phyloP scores from a whole-genome alignment of 169 alveolate genomes.

The Eimeria sp. region DNA sequence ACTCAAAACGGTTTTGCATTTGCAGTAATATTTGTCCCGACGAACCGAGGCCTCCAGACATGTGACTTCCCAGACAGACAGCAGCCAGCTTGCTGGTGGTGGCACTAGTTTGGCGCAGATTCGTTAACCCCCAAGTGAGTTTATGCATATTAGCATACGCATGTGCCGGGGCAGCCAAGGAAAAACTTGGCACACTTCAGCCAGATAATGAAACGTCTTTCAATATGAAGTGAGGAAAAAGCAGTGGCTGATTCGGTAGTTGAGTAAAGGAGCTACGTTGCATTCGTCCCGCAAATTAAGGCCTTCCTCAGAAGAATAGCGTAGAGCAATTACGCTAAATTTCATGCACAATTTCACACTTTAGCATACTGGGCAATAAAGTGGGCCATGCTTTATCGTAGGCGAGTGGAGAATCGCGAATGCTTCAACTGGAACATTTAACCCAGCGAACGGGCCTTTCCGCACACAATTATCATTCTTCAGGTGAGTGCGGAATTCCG shows the following conservation, averaged over 20 bases:
- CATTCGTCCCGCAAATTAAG: not conserved
- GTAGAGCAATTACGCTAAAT: too few relatives aligned
- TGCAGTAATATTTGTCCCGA: not conserved
- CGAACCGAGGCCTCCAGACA: not conserved
- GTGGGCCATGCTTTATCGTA: not conserved
- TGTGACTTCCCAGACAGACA: not conserved
- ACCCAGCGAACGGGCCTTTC: too few relatives aligned
- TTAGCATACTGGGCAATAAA: not conserved
- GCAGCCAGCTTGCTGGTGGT: too few relatives aligned
- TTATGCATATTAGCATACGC: not conserved
- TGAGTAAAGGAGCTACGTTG: too few relatives aligned
- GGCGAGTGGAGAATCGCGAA: not conserved
- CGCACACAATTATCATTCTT: not conserved
- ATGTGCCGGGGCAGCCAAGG: too few relatives aligned
- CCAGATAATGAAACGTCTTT: not conserved
- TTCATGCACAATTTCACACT: too few relatives aligned
- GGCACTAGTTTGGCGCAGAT: too few relatives aligned
- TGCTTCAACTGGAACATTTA: too few relatives aligned
- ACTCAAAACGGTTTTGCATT: not conserved
- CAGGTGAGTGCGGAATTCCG: not conserved
- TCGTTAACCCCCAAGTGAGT: not conserved
- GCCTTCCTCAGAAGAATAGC: not conserved
- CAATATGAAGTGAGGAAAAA: not conserved
- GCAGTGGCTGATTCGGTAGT: not conserved
- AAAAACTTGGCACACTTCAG: not conserved